Evolutionary conservation across 108 stramenopile species (phyloP).

Genomic region (Cylindrotheca closterium): DNA sequence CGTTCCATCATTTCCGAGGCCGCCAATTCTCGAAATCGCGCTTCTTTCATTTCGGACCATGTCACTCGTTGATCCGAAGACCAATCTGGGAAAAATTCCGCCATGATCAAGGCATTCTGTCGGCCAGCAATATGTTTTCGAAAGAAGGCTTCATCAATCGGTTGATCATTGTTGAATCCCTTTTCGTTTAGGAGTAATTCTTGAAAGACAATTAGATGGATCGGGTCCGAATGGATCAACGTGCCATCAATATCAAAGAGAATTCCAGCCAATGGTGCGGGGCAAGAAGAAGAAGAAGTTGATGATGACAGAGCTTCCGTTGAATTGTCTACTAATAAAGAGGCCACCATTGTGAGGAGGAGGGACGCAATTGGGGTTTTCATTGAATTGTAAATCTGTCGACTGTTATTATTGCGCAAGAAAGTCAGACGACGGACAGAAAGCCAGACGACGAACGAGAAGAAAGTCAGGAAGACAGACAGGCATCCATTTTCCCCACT

Average conservation of each 20-base stretch:
- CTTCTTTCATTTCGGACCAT: slow-evolving; percentile 19
- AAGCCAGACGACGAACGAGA: too few species aligned
- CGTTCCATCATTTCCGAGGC: slow-evolving; percentile 1
- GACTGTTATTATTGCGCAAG: too few species aligned
- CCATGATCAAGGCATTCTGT: slow-evolving; percentile 15
- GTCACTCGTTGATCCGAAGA: slow-evolving; percentile 3
- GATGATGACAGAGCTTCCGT: too few species aligned
- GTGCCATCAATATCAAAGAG: slow-evolving; percentile 33
- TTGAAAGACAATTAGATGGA: slow-evolving; percentile 24
- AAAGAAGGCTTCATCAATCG: slow-evolving; percentile 26
- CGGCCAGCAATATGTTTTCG: slow-evolving; percentile 16
- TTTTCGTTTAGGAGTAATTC: slow-evolving; percentile 17
- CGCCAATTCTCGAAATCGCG: slow-evolving; percentile 16
- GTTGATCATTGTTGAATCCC: slow-evolving; percentile 20
- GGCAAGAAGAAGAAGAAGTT: too few species aligned
- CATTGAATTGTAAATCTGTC: too few species aligned
- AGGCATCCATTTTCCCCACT: too few species aligned
- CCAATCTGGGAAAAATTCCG: slow-evolving; percentile 24
- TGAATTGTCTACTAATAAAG: too few species aligned
- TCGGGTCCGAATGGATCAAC: slow-evolving; percentile 21
- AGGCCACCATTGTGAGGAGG: too few species aligned
- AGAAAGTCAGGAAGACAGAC: too few species aligned
- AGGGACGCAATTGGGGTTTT: too few species aligned
- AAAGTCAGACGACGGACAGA: too few species aligned
- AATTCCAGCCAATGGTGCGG: slow-evolving; percentile 9